Conservation (phyloP, 116 monocot species). For the Iris pallida region DNA sequence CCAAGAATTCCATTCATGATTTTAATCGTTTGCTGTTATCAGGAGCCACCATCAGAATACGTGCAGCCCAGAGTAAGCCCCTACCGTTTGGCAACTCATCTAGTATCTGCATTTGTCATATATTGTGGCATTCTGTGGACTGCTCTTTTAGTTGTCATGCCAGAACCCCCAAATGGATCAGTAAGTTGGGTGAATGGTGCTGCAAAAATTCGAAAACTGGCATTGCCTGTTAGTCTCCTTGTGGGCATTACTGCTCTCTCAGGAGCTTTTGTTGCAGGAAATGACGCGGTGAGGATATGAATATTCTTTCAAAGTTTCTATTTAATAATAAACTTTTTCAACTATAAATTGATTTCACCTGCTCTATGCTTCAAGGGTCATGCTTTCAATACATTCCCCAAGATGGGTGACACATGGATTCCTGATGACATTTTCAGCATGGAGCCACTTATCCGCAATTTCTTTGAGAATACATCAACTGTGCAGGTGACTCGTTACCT, state of each 20-base stretch:
- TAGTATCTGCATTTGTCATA: slow-evolving; percentile 89
- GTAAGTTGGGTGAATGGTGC: slow-evolving; percentile 69
- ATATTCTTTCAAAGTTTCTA: neutral
- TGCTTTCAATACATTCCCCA: slow-evolving; percentile 97
- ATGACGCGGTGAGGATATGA: slow-evolving; percentile 73
- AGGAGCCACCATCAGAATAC: slow-evolving; percentile 94
- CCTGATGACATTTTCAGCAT: slow-evolving; percentile 82
- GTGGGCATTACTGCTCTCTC: slow-evolving; percentile 89
- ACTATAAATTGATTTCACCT: neutral
- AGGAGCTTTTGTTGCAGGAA: slow-evolving; percentile 98
- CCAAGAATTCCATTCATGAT: neutral
- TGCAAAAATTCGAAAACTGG: slow-evolving; percentile 62
- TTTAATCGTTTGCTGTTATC: slow-evolving; percentile 3
- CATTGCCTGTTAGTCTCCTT: slow-evolving; percentile 60
- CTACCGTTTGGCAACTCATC: slow-evolving; percentile 89
- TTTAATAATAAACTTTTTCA: neutral
- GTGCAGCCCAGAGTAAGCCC: slow-evolving; percentile 96
- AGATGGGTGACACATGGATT: slow-evolving; percentile 97
- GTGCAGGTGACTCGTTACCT: slow-evolving; percentile 60
- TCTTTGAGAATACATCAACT: slow-evolving; percentile 92
- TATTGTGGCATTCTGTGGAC: slow-evolving; percentile 96
- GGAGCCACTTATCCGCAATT: slow-evolving; percentile 77
- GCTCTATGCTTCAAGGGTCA: slow-evolving; percentile 52
- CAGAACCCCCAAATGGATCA: slow-evolving; percentile 75
- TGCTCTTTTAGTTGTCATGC: slow-evolving; percentile 88